A percentile compares a stretch with the other conserved stretches of the same genome.
Conservation (phyloP, 768 basidiomycete species). For the Mrakia frigida region DNA sequence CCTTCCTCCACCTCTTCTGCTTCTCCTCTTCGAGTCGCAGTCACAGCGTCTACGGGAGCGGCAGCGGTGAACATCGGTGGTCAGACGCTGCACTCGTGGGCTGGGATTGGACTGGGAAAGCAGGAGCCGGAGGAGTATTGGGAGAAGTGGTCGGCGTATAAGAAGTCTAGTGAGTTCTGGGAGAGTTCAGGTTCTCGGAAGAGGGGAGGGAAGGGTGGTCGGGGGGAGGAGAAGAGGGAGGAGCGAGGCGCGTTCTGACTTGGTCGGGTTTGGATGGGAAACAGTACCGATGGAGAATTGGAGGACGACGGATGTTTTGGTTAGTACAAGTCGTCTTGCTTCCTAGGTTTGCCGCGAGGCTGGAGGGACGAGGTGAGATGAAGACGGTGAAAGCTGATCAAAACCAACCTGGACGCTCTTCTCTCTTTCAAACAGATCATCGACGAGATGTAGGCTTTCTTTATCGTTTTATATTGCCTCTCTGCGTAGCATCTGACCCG, state of each 20-base stretch:
- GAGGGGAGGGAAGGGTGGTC: neutral
- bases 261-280: constrained; percentile 35
- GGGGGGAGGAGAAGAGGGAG: neutral
- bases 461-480: neutral
- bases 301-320: constrained; percentile 69
- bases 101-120: constrained; percentile 6
- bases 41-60: neutral
- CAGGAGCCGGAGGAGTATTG: neutral
- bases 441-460: constrained; percentile 47
- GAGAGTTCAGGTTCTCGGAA: neutral
- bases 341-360: no score
- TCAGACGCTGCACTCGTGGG: constrained; percentile 13
- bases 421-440: neutral
- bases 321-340: no score
- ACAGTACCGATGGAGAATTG: constrained; percentile 62
- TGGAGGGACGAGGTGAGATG: no score
- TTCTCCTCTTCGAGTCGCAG: neutral
- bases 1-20: neutral
- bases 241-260: neutral
- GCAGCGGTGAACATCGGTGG: neutral
- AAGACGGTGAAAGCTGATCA: constrained; percentile 76
- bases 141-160: neutral
- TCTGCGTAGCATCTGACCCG: no score
- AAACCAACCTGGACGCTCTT: constrained; percentile 34
- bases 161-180: neutral